Percentiles rank a stretch among this genome's conserved stretches.
phyloP scores from a whole-genome alignment of 202 grass and related monocot species.

The Carex sylvatica region DNA sequence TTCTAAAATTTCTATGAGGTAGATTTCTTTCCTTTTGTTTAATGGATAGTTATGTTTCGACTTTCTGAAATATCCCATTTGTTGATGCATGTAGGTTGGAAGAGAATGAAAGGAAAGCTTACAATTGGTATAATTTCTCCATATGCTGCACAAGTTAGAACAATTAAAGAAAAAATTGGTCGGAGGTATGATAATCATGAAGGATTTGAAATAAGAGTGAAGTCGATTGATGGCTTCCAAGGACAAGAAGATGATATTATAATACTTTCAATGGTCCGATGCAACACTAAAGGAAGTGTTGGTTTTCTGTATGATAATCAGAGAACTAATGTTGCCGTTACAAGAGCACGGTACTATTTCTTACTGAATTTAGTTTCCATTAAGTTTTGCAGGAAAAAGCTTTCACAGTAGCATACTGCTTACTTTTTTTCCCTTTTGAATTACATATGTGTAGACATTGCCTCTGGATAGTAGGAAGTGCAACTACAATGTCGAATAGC shows the following conservation, averaged over 20 bases:
- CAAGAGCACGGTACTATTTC: constrained; percentile 65
- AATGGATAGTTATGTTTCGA: neutral
- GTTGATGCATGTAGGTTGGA: constrained; percentile 41
- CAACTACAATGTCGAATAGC: constrained; percentile 42
- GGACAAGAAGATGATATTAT: constrained; percentile 82
- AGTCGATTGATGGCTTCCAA: constrained; percentile 81
- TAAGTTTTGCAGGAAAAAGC: neutral
- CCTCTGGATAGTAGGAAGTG: constrained; percentile 80
- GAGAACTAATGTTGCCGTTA: constrained; percentile 80
- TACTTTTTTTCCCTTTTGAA: constrained; percentile 14
- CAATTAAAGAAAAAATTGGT: constrained; percentile 55
- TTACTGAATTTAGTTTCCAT: neutral
- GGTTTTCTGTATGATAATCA: constrained; percentile 63
- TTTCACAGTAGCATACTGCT: constrained; percentile 2
- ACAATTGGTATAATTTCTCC: constrained; percentile 73
- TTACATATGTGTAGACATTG: constrained; percentile 53
- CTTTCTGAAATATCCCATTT: constrained; percentile 14
- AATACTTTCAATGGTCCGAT: constrained; percentile 77
- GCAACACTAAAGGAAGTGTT: constrained; percentile 45
- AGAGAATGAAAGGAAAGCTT: constrained; percentile 30
- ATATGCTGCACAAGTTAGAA: constrained; percentile 54
- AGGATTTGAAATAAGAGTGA: constrained; percentile 59
- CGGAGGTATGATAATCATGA: constrained; percentile 35
- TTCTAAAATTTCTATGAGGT: neutral
- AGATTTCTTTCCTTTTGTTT: neutral